These are phyloP conservation scores for Bocquillonia castaneifolia DNA, from an alignment of 441 rosid genomes.

Conservation along the genomic window DNA sequence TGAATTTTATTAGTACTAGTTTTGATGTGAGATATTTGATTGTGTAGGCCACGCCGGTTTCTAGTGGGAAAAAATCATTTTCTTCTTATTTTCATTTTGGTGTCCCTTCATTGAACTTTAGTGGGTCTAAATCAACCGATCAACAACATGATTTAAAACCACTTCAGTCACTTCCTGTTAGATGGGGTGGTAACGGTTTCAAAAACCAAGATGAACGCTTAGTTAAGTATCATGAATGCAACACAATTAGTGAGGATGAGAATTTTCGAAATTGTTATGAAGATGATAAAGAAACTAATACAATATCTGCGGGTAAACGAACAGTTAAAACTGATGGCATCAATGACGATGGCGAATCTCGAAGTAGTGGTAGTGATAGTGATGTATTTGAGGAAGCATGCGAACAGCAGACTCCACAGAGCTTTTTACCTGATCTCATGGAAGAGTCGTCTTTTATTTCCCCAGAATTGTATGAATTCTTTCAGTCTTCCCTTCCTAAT, in stretches of 20 bases:
- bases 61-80: constrained; percentile 40
- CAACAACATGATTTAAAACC: constrained; percentile 30
- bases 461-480: constrained; percentile 62
- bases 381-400: constrained; percentile 45
- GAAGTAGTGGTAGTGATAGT: constrained; percentile 39
- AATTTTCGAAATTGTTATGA: constrained; percentile 19
- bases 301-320: constrained; percentile 22
- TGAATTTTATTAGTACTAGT: constrained; percentile 6
- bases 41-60: constrained; percentile 59
- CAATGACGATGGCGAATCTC: constrained; percentile 27
- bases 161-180: constrained; percentile 33
- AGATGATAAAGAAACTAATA: constrained; percentile 20
- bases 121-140: constrained; percentile 37
- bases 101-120: constrained; percentile 35
- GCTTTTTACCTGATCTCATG: constrained; percentile 41
- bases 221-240: constrained; percentile 30
- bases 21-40: constrained; percentile 31
- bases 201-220: constrained; percentile 25
- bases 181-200: constrained; percentile 32
- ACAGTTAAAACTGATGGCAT: constrained; percentile 9
- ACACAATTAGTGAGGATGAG: constrained; percentile 21
- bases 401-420: constrained; percentile 34
- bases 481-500: constrained; percentile 74
- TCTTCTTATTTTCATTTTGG: constrained; percentile 52
- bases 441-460: constrained; percentile 65